phyloP scores from a whole-genome alignment of 306 rosid genomes.

The Sesbania bispinosa region DNA sequence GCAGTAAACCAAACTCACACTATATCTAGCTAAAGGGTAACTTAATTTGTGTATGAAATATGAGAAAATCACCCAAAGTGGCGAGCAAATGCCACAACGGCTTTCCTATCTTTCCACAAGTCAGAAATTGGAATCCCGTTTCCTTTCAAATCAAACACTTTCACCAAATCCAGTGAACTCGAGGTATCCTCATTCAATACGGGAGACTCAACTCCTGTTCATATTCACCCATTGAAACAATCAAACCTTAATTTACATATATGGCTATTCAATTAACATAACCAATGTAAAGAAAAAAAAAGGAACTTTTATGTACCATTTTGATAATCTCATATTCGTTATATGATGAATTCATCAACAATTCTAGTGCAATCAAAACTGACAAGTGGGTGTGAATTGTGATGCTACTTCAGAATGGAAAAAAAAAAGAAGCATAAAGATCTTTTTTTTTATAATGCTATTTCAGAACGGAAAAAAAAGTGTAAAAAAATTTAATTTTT shows the following conservation, averaged over 20 bases:
- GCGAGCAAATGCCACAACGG: constrained; percentile 91
- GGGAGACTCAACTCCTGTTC: constrained; percentile 56
- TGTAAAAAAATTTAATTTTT: background rate
- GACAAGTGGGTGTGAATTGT: background rate
- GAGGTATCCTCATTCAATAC: constrained; percentile 34
- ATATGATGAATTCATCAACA: background rate
- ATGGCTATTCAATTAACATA: background rate
- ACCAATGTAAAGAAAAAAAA: too few relatives aligned
- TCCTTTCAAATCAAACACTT: constrained; percentile 80
- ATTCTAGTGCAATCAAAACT: background rate
- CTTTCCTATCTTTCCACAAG: constrained; percentile 89
- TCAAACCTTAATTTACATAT: background rate
- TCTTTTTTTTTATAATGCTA: too few relatives aligned
- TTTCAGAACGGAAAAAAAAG: background rate
- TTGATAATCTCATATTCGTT: background rate
- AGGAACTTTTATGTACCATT: background rate
- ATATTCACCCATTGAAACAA: background rate
- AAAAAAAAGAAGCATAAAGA: background rate
- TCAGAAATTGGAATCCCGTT: constrained; percentile 75
- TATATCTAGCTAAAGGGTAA: background rate
- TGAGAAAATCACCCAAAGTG: constrained; percentile 71
- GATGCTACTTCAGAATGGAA: background rate
- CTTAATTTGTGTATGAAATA: background rate
- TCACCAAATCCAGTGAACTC: constrained; percentile 54
- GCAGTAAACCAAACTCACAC: too few relatives aligned